phyloP scores from a whole-genome alignment of 2,329 filamentous ascomycete species.

The Curvularia eragrostidis region DNA sequence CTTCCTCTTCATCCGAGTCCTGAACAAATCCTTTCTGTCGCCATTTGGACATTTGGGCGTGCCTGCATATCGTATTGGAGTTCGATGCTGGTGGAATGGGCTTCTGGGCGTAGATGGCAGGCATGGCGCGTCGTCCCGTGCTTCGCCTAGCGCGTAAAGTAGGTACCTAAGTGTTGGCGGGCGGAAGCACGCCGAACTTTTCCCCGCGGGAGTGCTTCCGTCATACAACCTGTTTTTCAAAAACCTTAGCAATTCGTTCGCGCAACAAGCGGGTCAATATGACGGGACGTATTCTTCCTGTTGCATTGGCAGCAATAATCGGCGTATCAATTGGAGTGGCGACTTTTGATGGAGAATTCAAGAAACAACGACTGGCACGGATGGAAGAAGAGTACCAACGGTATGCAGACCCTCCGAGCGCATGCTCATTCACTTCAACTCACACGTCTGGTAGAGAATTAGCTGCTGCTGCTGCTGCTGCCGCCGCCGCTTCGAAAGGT shows the following conservation, averaged over 20 bases:
- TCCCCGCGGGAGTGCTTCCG: conserved; percentile 23
- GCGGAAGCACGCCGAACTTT: conserved; percentile 27
- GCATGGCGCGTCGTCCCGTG: conserved; percentile 35
- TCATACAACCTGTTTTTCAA: conserved; percentile 19
- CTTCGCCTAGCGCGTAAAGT: conserved; percentile 28
- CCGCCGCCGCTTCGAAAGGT: conserved; percentile 27
- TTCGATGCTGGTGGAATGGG: conserved; percentile 25
- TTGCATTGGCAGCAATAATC: conserved; percentile 39
- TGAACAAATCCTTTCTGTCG: conserved; percentile 57
- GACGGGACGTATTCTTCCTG: conserved; percentile 45
- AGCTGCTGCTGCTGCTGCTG: conserved; percentile 33
- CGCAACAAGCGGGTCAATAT: conserved; percentile 20
- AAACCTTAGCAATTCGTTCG: background rate
- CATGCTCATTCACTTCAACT: conserved; percentile 15
- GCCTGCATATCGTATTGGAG: conserved; percentile 44
- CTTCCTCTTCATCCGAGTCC: conserved; percentile 60
- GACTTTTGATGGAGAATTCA: conserved; percentile 46
- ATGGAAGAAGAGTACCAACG: conserved; percentile 44
- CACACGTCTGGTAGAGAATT: conserved; percentile 30
- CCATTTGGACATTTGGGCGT: conserved; percentile 57
- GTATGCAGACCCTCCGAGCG: conserved; percentile 21
- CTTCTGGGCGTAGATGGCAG: conserved; percentile 16
- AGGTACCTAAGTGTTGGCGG: background rate
- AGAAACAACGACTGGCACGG: conserved; percentile 40
- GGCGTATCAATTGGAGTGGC: conserved; percentile 44